Evolutionary conservation across 2,329 filamentous ascomycete species (phyloP).

Genomic region (Nothophoma quercina): DNA sequence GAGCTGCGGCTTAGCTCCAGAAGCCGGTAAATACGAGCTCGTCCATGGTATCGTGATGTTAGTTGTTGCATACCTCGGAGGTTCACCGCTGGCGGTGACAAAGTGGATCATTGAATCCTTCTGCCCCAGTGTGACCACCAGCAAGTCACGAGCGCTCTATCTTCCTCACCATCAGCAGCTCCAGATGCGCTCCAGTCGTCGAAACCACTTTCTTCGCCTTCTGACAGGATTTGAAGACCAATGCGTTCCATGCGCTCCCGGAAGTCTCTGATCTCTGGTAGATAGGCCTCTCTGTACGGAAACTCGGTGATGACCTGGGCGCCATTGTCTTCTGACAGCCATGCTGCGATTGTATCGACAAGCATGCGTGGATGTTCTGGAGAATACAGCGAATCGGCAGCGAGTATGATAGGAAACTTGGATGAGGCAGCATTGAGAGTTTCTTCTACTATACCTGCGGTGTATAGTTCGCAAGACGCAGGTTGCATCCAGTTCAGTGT

Average conservation of each 20-base stretch:
- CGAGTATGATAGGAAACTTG: conserved; percentile 70
- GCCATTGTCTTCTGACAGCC: conserved; percentile 65
- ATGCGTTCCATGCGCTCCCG: conserved; percentile 65
- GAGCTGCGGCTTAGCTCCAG: conserved; percentile 1
- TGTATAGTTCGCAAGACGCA: conserved; percentile 51
- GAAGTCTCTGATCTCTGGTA: conserved; percentile 70
- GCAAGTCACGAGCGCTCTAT: conserved; percentile 63
- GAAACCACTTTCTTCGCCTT: conserved; percentile 69
- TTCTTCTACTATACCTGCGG: conserved; percentile 5
- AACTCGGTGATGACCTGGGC: conserved; percentile 81
- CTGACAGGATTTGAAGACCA: conserved; percentile 62
- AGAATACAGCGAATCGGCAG: conserved; percentile 87
- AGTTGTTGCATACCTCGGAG: conserved; percentile 5
- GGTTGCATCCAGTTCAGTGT: conserved; percentile 77
- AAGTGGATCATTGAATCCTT: conserved; percentile 21
- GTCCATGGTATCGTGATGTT: conserved; percentile 7
- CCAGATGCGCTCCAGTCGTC: conserved; percentile 73
- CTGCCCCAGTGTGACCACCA: conserved; percentile 72
- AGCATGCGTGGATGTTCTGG: conserved; percentile 80
- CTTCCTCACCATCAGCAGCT: conserved; percentile 57
- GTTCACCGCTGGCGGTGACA: conserved; percentile 21
- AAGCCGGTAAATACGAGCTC: conserved; percentile 6
- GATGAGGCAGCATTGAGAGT: conserved; percentile 19
- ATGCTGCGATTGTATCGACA: conserved; percentile 71
- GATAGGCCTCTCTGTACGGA: conserved; percentile 76